A percentile compares a stretch with the other conserved stretches of the same genome.
Evolutionary conservation across 2,329 filamentous ascomycete genomes (phyloP).

Genomic region (Zasmidium cellare): DNA sequence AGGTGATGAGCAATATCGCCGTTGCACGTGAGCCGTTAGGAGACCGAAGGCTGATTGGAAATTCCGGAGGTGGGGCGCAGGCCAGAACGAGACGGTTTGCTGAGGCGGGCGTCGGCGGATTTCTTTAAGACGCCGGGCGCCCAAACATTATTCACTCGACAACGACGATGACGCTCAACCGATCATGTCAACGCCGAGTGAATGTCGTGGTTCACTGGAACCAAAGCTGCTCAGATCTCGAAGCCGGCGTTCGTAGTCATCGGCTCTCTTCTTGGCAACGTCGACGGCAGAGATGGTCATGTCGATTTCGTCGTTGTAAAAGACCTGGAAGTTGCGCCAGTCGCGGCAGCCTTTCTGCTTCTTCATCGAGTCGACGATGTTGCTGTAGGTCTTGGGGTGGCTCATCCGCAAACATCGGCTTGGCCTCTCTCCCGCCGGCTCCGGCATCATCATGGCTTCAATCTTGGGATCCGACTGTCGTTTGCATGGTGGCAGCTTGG

Average conservation of each 20-base stretch:
- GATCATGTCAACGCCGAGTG: conserved; percentile 28
- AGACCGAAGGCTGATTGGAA: neutral
- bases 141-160: neutral
- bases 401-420: conserved; percentile 34
- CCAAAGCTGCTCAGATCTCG: conserved; percentile 27
- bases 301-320: conserved; percentile 34
- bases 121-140: neutral
- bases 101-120: neutral
- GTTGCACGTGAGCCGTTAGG: neutral
- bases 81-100: neutral
- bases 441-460: conserved; percentile 37
- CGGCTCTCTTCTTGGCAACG: conserved; percentile 26
- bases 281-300: conserved; percentile 30
- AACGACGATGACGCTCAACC: conserved; percentile 16
- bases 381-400: conserved; percentile 33
- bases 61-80: neutral
- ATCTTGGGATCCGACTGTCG: conserved; percentile 30
- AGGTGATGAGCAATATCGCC: neutral
- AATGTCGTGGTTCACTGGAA: conserved; percentile 14
- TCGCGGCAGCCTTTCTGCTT: conserved; percentile 31
- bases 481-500: conserved; percentile 33
- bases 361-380: conserved; percentile 37
- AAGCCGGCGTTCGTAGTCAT: conserved; percentile 30
- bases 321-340: conserved; percentile 36
- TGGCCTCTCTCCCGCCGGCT: conserved; percentile 24